These are phyloP conservation scores for Hyaloscypha bicolor DNA, from an alignment of 495 filamentous ascomycete genomes.

Conservation along the genomic window DNA sequence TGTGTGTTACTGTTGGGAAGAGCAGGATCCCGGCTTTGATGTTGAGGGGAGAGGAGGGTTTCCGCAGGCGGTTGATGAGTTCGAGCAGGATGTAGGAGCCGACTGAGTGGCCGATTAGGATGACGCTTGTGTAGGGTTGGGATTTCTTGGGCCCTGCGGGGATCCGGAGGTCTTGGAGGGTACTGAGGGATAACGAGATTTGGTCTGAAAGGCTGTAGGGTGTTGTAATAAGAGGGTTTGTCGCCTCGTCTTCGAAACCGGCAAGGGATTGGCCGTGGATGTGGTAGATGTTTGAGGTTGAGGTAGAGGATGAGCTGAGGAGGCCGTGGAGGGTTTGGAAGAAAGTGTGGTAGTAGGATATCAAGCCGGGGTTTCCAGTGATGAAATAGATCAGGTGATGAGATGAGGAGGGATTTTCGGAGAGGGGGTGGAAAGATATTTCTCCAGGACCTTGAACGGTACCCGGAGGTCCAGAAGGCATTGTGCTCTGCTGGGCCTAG, in stretches of 20 bases:
- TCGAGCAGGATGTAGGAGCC: slow-evolving; percentile 80
- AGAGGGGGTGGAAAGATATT: slow-evolving; percentile 19
- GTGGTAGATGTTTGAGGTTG: slow-evolving; percentile 44
- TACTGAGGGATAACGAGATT: slow-evolving; percentile 37
- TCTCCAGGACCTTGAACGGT: neutral
- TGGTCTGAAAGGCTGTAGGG: slow-evolving; percentile 63
- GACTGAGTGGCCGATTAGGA: slow-evolving; percentile 84
- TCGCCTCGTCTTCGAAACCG: slow-evolving; percentile 62
- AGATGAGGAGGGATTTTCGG: slow-evolving; percentile 7
- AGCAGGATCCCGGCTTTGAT: slow-evolving; percentile 66
- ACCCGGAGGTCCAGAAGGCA: neutral
- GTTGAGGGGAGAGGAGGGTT: slow-evolving; percentile 19
- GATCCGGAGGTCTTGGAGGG: slow-evolving; percentile 19
- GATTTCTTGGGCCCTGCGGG: slow-evolving; percentile 11
- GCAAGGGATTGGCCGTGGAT: slow-evolving; percentile 73
- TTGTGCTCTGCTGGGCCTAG: neutral
- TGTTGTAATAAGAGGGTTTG: slow-evolving; percentile 21
- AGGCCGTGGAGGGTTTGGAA: slow-evolving; percentile 45
- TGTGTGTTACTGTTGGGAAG: slow-evolving; percentile 78
- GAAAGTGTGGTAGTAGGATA: slow-evolving; percentile 79
- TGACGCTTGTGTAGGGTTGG: slow-evolving; percentile 52
- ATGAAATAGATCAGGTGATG: slow-evolving; percentile 62
- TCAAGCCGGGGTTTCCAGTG: slow-evolving; percentile 76
- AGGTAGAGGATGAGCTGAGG: slow-evolving; percentile 28
- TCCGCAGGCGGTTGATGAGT: slow-evolving; percentile 57